Evolutionary conservation across 2,329 filamentous ascomycete genomes (phyloP).

Genomic region (Scedosporium aurantiacum): DNA sequence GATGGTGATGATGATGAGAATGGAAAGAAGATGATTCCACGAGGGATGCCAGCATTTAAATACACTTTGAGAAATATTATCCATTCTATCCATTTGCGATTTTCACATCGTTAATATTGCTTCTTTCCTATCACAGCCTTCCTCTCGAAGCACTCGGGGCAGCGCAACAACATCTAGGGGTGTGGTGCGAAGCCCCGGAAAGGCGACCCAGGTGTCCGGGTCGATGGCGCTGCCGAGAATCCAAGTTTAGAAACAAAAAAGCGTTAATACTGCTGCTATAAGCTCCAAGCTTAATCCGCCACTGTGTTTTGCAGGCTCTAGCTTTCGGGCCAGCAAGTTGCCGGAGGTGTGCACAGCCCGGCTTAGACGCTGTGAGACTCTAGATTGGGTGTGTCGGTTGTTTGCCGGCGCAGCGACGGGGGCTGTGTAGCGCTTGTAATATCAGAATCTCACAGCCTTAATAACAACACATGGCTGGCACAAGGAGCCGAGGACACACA

Average conservation of each 20-base stretch:
- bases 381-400: background rate
- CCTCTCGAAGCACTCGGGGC: background rate
- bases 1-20: constrained; percentile 2
- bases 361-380: background rate
- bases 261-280: background rate
- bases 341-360: background rate
- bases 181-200: background rate
- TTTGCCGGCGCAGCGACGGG: background rate
- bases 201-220: background rate
- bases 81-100: background rate
- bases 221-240: background rate
- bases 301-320: background rate
- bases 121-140: too few relatives aligned
- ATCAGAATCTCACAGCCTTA: too few relatives aligned
- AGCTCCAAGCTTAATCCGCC: background rate
- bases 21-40: background rate
- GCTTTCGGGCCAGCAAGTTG: background rate
- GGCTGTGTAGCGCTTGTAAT: background rate
- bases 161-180: background rate
- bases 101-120: too few relatives aligned
- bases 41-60: background rate
- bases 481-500: too few relatives aligned
- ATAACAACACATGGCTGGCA: too few relatives aligned
- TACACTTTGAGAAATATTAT: background rate
- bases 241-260: constrained; percentile 1